A percentile compares a stretch with the other conserved stretches of the same genome.
These are phyloP conservation scores for Trichoderma guizhouense DNA, from an alignment of 2,329 filamentous ascomycete species.

Conservation along the genomic window DNA sequence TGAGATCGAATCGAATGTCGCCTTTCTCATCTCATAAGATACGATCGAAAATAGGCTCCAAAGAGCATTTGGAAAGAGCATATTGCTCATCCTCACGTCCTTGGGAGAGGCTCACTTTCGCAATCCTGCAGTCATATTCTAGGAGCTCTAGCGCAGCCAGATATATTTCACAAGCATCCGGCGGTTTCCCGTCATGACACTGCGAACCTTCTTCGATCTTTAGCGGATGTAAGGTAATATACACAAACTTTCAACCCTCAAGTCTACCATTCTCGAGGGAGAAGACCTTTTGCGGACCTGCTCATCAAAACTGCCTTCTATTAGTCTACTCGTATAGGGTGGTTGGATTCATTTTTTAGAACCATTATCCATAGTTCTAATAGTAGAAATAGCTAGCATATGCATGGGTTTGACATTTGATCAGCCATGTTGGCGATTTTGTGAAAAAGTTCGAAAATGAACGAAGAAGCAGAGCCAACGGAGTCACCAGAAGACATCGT, in stretches of 20 bases:
- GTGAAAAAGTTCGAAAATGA: too few relatives aligned
- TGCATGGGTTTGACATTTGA: not conserved
- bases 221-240: not conserved
- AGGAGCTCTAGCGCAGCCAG: not conserved
- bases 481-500: not conserved
- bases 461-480: not conserved
- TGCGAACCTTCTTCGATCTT: not conserved
- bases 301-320: too few relatives aligned
- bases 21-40: not conserved
- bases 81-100: not conserved
- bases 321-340: too few relatives aligned
- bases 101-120: not conserved
- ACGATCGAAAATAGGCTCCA: not conserved
- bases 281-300: not conserved
- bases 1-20: not conserved
- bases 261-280: not conserved
- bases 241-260: not conserved
- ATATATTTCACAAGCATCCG: not conserved
- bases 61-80: not conserved
- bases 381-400: not conserved
- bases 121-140: not conserved
- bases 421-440: too few relatives aligned
- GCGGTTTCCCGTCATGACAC: not conserved
- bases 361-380: too few relatives aligned
- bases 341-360: not conserved